Evolutionary conservation across 768 basidiomycete species (phyloP).

Genomic region (Leucocoprinus leucothites): DNA sequence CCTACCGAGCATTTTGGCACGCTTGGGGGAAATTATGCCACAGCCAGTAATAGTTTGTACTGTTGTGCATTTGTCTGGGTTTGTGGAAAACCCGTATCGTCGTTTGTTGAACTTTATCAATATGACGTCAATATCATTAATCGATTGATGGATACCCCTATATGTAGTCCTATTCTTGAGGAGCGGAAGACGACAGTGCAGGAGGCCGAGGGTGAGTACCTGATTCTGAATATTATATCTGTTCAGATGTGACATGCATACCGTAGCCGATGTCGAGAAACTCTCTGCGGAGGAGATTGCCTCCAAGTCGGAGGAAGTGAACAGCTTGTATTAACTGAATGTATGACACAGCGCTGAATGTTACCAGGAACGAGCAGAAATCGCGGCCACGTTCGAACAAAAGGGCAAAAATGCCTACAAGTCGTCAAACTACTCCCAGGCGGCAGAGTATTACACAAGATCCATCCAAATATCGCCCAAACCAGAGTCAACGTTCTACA

Average conservation of each 20-base stretch:
- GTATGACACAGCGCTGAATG: constrained; percentile 1
- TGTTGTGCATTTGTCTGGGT: too few relatives aligned
- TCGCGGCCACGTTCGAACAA: constrained; percentile 63
- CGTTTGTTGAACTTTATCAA: too few relatives aligned
- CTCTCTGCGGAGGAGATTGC: constrained; percentile 55
- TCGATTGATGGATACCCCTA: too few relatives aligned
- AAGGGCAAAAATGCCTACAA: constrained; percentile 74
- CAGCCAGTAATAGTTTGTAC: too few relatives aligned
- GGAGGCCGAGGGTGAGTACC: constrained; percentile 26
- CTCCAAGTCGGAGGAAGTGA: constrained; percentile 57
- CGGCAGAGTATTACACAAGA: constrained; percentile 66
- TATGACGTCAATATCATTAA: too few relatives aligned
- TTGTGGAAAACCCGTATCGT: too few relatives aligned
- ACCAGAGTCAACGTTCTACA: constrained; percentile 91
- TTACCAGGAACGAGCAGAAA: constrained; percentile 57
- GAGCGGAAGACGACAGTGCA: constrained; percentile 50
- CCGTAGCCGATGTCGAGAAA: constrained; percentile 33
- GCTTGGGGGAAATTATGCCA: too few relatives aligned
- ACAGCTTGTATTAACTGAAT: not conserved
- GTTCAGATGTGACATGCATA: constrained; percentile 13
- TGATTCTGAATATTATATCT: not conserved
- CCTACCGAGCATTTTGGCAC: too few relatives aligned
- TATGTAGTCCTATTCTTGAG: constrained; percentile 83
- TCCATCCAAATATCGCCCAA: constrained; percentile 74
- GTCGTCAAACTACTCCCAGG: constrained; percentile 53